Base-by-base conservation (phyloP, 2,329 filamentous ascomycete species). In the Stachybotrys chlorohalonatus region DNA sequence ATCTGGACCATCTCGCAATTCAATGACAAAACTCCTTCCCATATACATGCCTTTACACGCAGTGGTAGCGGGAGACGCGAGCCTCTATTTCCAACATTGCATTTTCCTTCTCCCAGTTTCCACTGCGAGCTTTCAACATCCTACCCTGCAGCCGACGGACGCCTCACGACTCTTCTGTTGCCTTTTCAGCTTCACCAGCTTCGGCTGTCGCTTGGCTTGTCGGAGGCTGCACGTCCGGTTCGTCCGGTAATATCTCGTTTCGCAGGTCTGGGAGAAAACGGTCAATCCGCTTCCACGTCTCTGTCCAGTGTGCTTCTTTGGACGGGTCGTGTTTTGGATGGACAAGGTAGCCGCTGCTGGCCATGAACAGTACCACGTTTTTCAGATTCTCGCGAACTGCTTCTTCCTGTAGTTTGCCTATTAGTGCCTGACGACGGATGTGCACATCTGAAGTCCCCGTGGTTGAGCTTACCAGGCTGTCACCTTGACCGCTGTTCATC, bases 301-400 rank as follows among this genome's bases (percentile, higher is more conserved):
- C 83, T 13, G 70, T 74, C 82, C 77, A 86, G 16, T 85, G 73
- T 63, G 75, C 77, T 66, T 78, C 78, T 62, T 80, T 79, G 6
- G 72, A 74, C 1, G 76, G 66, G 58, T 85, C 79, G 61, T 79
- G 71, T 59, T 72, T 76, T 11, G 89, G 89, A 1, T 89, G 81
- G 0, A 90, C 85, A 6, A 99, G 81, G 63, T 89, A 92, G 42
- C 89, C 92, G 52, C 87, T 92, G 67, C 86, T 94, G 6, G 89
- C 85, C 91, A 99, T 96, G 64, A 99, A 94, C 9, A 99, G 79
- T 30, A 97, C 76, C 53, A 97, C 91, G 61, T 99, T 99, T 73
- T 99, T 99, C 55, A 99, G 75, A 60, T 90, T 94, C 71, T 99
- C 94, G 1, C 90, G 89, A 2, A 97, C 91, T 11, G 94, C 93